These are phyloP conservation scores for Babesia ovis DNA, from an alignment of 169 alveolate genomes.

Conservation along the genomic window DNA sequence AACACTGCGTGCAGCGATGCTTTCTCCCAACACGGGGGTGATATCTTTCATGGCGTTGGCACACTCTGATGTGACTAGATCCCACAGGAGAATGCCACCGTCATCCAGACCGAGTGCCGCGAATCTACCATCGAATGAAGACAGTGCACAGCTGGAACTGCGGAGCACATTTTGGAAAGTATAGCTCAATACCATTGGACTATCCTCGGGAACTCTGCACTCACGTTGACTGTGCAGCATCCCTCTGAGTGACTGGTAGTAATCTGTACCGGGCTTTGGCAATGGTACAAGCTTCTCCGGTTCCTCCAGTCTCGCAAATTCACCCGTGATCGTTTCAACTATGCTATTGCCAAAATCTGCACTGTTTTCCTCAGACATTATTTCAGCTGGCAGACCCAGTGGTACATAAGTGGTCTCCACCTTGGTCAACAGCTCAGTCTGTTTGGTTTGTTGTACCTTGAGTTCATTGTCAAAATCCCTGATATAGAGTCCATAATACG, in stretches of 20 bases:
- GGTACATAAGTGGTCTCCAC: slow-evolving; percentile 23
- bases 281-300: slow-evolving; percentile 51
- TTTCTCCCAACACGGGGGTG: slow-evolving; percentile 56
- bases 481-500: slow-evolving; percentile 51
- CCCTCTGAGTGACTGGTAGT: slow-evolving; percentile 45
- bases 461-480: slow-evolving; percentile 46
- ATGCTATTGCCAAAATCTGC: neutral
- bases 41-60: slow-evolving; percentile 56
- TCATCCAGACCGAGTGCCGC: slow-evolving; percentile 61
- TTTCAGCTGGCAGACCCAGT: slow-evolving; percentile 43
- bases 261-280: slow-evolving; percentile 51
- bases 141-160: slow-evolving; percentile 35
- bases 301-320: slow-evolving; percentile 54
- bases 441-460: slow-evolving; percentile 11
- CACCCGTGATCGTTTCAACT: slow-evolving; percentile 45
- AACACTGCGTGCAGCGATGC: slow-evolving; percentile 45
- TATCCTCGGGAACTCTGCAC: slow-evolving; percentile 20
- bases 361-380: slow-evolving; percentile 10
- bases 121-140: slow-evolving; percentile 62
- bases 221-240: slow-evolving; percentile 22
- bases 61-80: slow-evolving; percentile 57
- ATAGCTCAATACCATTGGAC: slow-evolving; percentile 32
- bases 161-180: slow-evolving; percentile 44
- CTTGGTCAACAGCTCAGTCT: slow-evolving; percentile 13
- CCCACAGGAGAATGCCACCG: slow-evolving; percentile 58